These are phyloP conservation scores for Nicotiana knightiana DNA, from an alignment of 257 asterid species.

Conservation along the genomic window DNA sequence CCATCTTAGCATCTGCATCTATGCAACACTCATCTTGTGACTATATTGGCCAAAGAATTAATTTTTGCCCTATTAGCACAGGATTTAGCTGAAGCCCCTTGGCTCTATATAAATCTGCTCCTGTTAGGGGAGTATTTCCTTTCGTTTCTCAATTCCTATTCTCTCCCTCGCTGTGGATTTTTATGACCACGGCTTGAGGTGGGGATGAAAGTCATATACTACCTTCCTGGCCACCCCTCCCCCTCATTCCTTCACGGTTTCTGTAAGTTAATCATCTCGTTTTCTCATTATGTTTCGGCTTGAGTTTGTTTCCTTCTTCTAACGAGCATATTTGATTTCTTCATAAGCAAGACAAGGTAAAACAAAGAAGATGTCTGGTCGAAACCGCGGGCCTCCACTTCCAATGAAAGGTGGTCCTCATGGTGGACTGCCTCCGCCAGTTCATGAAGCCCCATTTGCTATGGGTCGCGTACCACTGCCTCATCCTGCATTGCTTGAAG, in stretches of 20 bases:
- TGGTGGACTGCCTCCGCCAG: slow-evolving; percentile 47
- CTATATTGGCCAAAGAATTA: too few species aligned
- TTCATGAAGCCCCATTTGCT: slow-evolving; percentile 46
- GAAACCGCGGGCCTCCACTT: slow-evolving; percentile 69
- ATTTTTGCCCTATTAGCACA: too few species aligned
- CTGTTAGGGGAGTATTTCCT: too few species aligned
- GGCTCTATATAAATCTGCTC: too few species aligned
- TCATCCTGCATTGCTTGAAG: slow-evolving; percentile 60
- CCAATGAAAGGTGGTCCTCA: slow-evolving; percentile 58
- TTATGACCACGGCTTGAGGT: background rate
- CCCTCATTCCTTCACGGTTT: background rate
- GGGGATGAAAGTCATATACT: background rate
- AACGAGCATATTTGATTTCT: background rate
- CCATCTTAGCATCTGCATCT: too few species aligned
- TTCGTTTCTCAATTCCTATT: background rate
- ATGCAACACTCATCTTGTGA: too few species aligned
- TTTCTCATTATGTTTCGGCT: background rate
- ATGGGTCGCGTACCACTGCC: slow-evolving; percentile 45
- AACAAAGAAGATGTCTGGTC: slow-evolving; percentile 49
- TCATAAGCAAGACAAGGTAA: background rate
- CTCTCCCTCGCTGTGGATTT: background rate
- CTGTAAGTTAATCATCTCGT: background rate
- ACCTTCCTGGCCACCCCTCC: background rate
- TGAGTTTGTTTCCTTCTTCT: background rate
- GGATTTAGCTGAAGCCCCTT: too few species aligned